Evolutionary conservation across 2,329 filamentous ascomycete species (phyloP), one percentile per base, ranked within the genome.

Genomic region (Leptoxyphium fumago): DNA sequence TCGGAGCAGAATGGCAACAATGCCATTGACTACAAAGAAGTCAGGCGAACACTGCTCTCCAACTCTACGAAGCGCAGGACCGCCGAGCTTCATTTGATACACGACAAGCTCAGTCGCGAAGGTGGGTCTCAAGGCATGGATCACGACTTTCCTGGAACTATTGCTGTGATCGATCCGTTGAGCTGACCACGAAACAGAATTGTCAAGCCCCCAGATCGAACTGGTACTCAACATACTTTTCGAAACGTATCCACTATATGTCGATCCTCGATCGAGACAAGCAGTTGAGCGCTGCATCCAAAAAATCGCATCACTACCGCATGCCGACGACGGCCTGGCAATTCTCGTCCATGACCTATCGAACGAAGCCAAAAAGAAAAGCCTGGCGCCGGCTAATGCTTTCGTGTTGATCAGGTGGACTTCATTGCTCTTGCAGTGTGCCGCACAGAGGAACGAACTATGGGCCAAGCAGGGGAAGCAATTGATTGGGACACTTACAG

Each of bases 351-450:
- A 73, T 38, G 74, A 74, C 41, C 63, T 95, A 46, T 76, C 80
- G 48, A 67, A 71, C 29, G 89, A 98, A 64, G 76, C 80, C 11
- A 72, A 75, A 49, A 95, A 94, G 61, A 68, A 74, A 14, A 80
- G 78, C 49, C 80, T 96, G 55, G 85, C 89, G 29, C 68, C 82
- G 13, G 77, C 74, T 38, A 93, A 79, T 63, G 84, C 87, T 5
- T 94, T 95, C 60, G 85, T 94, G 41, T 70, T 98, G 52, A 73
- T 91, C 11, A 85, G 94, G 62, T 98, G 89, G 89, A 86, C 80
- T 62, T 83, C 82, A 46, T 63, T 89, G 46, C 66, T 95, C 42
- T 74, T 94, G 52, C 79, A 88, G 55, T 73, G 81, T 46, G 70
- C 87, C 21, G 75, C 75, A 29, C 72, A 72, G 40, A 75, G 65